A percentile compares a stretch with the other conserved stretches of the same genome.
Conservation (phyloP, 2,329 filamentous ascomycete species). For the Botryotinia globosa region DNA sequence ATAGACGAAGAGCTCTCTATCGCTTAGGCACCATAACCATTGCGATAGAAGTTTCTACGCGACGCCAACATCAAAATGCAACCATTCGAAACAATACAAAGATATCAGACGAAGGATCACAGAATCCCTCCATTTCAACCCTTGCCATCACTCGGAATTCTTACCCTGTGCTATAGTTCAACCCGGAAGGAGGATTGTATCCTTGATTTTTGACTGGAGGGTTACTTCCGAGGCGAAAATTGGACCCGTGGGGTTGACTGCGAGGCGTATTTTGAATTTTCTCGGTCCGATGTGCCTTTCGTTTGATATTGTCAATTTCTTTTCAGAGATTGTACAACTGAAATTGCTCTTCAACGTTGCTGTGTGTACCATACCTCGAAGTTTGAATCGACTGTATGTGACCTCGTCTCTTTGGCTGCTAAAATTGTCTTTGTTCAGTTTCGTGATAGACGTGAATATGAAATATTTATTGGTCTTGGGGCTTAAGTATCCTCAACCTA, state of each 20-base stretch:
- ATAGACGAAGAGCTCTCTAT: neutral
- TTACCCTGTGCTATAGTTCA: neutral
- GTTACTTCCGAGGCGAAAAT: neutral
- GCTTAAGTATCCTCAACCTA: neutral
- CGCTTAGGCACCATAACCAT: too few species aligned
- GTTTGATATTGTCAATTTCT: neutral
- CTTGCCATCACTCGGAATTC: neutral
- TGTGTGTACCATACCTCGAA: neutral
- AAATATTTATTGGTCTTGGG: neutral
- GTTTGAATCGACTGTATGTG: neutral
- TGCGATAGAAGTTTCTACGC: neutral
- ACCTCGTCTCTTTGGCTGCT: neutral
- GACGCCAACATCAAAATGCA: neutral
- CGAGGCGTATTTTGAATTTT: slow-evolving; percentile 6
- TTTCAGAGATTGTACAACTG: neutral
- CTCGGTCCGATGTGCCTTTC: neutral
- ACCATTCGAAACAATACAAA: neutral
- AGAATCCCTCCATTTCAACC: neutral
- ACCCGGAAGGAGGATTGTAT: neutral
- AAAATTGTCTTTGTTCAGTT: too few species aligned
- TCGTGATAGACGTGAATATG: too few species aligned
- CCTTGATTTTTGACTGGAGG: neutral
- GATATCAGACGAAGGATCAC: neutral
- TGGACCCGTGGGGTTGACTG: slow-evolving; percentile 14
- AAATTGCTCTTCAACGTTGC: neutral